These are phyloP conservation scores for Cladosporium sp. DNA, from an alignment of 2,329 filamentous ascomycete species.

Conservation along the genomic window DNA sequence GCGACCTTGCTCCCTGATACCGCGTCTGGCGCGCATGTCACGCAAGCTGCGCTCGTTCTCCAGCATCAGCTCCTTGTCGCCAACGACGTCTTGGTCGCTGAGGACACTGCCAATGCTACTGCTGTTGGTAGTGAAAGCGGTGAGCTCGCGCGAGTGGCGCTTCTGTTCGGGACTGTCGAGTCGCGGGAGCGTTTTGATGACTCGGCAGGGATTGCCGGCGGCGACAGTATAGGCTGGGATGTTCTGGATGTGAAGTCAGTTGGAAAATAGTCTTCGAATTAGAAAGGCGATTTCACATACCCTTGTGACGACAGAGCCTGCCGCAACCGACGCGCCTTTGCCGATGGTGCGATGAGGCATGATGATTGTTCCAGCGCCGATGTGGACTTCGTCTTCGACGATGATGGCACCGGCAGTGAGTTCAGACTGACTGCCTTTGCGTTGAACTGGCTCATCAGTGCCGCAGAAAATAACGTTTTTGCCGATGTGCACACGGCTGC, in stretches of 20 bases:
- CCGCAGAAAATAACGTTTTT: slow-evolving; percentile 84
- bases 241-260: slow-evolving; percentile 37
- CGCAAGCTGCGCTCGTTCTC: slow-evolving; percentile 12
- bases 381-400: slow-evolving; percentile 72
- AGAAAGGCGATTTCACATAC: slow-evolving; percentile 40
- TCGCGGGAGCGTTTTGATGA: slow-evolving; percentile 44
- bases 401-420: slow-evolving; percentile 69
- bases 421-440: slow-evolving; percentile 71
- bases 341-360: slow-evolving; percentile 57
- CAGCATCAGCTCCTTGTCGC: background rate
- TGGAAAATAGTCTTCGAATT: background rate
- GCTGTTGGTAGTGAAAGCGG: background rate
- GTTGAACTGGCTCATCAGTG: slow-evolving; percentile 69
- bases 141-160: slow-evolving; percentile 7
- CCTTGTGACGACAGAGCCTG: slow-evolving; percentile 56
- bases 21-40: background rate
- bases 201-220: slow-evolving; percentile 49
- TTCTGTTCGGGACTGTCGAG: background rate
- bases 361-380: slow-evolving; percentile 64
- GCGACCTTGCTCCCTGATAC: background rate
- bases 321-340: slow-evolving; percentile 54
- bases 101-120: background rate
- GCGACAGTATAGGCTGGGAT: slow-evolving; percentile 49
- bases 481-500: slow-evolving; percentile 68
- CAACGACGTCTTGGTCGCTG: background rate